Conservation (phyloP, 1,139 yeast genomes). For the Lodderomyces metapsilosis region DNA sequence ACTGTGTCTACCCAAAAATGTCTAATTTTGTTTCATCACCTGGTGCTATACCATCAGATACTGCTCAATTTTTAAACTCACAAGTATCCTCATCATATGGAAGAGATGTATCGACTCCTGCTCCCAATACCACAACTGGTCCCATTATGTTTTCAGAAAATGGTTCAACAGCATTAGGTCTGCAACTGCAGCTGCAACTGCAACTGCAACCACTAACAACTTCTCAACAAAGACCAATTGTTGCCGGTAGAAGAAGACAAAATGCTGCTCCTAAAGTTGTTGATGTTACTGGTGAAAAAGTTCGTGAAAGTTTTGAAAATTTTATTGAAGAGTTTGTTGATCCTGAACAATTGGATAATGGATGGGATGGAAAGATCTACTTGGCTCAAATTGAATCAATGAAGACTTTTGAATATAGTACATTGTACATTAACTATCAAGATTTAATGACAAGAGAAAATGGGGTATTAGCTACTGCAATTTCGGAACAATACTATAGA, state of each 20-base stretch:
- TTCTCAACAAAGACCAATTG: conserved; percentile 12
- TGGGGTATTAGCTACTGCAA: conserved; percentile 88
- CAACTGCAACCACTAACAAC: not conserved
- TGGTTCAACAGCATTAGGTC: conserved; percentile 3
- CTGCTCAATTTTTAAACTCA: conserved; percentile 42
- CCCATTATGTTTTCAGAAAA: conserved; percentile 13
- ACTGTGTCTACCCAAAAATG: conserved; percentile 22
- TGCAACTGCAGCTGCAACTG: conserved; percentile 1
- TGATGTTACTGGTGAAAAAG: conserved; percentile 92
- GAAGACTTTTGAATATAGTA: conserved; percentile 71
- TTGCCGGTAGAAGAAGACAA: conserved; percentile 48
- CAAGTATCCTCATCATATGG: conserved; percentile 48
- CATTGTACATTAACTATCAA: conserved; percentile 81
- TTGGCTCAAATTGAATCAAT: conserved; percentile 79
- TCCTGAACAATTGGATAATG: conserved; percentile 31
- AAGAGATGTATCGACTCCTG: conserved; percentile 21
- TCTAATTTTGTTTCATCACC: conserved; percentile 49
- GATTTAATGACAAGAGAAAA: conserved; percentile 76
- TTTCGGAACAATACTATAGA: conserved; percentile 87
- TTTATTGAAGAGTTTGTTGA: conserved; percentile 69
- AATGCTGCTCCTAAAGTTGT: conserved; percentile 80
- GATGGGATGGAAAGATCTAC: conserved; percentile 59
- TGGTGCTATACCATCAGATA: conserved; percentile 45
- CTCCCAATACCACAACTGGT: conserved; percentile 16
- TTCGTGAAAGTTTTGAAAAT: conserved; percentile 84